Evolutionary conservation across 2,329 filamentous ascomycete species (phyloP), one percentile per base, ranked within the genome.

Genomic region (Coniosporium tulheliwenetii): DNA sequence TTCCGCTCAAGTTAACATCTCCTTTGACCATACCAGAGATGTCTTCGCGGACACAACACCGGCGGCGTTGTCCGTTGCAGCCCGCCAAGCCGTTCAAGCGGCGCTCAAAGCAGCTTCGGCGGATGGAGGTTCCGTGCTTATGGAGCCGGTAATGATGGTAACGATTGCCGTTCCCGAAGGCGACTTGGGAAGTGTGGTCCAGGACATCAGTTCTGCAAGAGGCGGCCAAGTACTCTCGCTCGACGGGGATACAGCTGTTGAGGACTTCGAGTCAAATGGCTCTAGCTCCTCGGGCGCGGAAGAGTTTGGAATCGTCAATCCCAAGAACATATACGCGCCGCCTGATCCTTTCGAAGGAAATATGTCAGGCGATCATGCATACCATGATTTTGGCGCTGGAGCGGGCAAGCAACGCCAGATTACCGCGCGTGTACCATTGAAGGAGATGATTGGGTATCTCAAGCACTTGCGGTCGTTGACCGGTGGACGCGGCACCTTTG

Each of bases 391-490:
- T 48, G 30, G 45, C 8, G 51, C 45, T 5, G 31, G 48, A 2
- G 46, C 44, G 49, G 44, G 55, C 48, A 44, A 50, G 37, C 50
- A 58, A 50, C 59, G 69, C 30, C 73, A 76, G 43, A 85, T 98
- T 49, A 78, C 81, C 9, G 91, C 87, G 15, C 77, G 83, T 52
- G 89, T 96, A 26, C 91, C 91, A 30, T 69, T 96, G 51, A 93
- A 91, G 62, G 89, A 96, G 61, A 95, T 96, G 85, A 79, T 96
- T 31, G 84, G 89, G 35, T 98, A 96, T 59, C 68, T 96, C 50
- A 85, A 85, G 57, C 84, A 93, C 55, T 62, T 98, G 47, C 70
- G 91, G 40, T 87, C 85, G 60, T 71, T 94, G 65, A 98, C 89
- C 3, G 83, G 81, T 2, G 91, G 91, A 0, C 71, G 91, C 41